phyloP scores from a whole-genome alignment of 2,329 filamentous ascomycete genomes.

The Sporothrix curviconia region DNA sequence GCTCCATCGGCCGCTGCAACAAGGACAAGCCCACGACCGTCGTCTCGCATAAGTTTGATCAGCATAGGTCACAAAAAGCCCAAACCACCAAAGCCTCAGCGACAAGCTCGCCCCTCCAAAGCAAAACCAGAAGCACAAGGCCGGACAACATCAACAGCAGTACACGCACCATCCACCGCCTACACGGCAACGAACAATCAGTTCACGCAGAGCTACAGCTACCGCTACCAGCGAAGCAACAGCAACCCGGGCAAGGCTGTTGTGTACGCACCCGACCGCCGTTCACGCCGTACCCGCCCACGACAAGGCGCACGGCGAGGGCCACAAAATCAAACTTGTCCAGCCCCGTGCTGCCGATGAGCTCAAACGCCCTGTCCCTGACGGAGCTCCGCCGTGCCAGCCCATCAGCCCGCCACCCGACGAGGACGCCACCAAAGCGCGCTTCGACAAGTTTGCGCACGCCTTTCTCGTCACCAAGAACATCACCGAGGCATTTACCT shows the following conservation, averaged over 20 bases:
- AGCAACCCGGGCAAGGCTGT: neutral
- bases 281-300: neutral
- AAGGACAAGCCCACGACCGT: neutral
- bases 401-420: constrained; percentile 20
- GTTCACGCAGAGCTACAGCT: neutral
- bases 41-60: neutral
- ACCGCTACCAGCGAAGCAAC: constrained; percentile 3
- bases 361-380: neutral
- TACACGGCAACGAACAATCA: neutral
- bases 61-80: neutral
- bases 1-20: neutral
- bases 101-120: too few relatives aligned
- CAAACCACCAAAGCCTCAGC: too few relatives aligned
- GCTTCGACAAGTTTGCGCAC: constrained; percentile 23
- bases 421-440: constrained; percentile 19
- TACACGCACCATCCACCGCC: neutral
- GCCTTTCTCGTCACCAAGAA: constrained; percentile 24
- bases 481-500: constrained; percentile 23
- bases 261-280: neutral
- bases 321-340: neutral
- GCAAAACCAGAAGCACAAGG: neutral
- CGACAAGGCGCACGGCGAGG: too few relatives aligned
- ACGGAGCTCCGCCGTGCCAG: constrained; percentile 13
- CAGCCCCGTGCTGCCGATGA: neutral
- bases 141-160: neutral